Evolutionary conservation across 2,329 filamentous ascomycete genomes (phyloP).

Genomic region (Neofusicoccum sp.): DNA sequence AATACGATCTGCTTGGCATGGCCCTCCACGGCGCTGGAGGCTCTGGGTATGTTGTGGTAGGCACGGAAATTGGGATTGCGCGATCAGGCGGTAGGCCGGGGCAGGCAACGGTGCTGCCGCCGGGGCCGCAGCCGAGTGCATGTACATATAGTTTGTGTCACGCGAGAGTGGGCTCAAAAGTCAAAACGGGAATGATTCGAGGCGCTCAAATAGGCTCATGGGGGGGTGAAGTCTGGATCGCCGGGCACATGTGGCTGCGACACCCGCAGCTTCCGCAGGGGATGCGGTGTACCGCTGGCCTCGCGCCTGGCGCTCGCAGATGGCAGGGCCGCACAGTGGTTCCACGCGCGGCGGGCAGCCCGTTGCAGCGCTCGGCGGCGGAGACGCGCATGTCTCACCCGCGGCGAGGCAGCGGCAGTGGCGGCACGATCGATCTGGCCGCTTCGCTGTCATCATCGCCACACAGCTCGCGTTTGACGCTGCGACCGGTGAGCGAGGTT

Average conservation of each 20-base stretch:
- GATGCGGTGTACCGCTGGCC: constrained; percentile 15
- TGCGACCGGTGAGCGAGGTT: not conserved
- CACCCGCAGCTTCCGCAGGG: constrained; percentile 2
- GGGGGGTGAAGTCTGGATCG: not conserved
- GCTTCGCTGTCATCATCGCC: not conserved
- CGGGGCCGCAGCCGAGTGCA: not conserved
- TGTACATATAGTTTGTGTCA: constrained; percentile 2
- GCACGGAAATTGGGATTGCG: constrained; percentile 3
- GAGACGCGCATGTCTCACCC: constrained; percentile 15
- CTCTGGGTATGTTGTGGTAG: constrained; percentile 9
- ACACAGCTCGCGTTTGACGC: not conserved
- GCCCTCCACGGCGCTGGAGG: constrained; percentile 7
- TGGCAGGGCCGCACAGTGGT: constrained; percentile 4
- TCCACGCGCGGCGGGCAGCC: not conserved
- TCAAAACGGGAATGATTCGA: not conserved
- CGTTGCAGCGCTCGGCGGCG: not conserved
- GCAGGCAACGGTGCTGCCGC: not conserved
- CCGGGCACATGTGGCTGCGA: not conserved
- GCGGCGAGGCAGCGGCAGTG: constrained; percentile 9
- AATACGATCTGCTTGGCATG: constrained; percentile 10
- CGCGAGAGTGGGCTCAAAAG: not conserved
- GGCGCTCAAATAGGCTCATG: not conserved
- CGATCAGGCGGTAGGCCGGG: not conserved
- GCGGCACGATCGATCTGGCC: constrained; percentile 6
- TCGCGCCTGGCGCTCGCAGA: not conserved